These are phyloP conservation scores for Capsella bursapastoris DNA, from an alignment of 345 rosid species.

Conservation along the genomic window DNA sequence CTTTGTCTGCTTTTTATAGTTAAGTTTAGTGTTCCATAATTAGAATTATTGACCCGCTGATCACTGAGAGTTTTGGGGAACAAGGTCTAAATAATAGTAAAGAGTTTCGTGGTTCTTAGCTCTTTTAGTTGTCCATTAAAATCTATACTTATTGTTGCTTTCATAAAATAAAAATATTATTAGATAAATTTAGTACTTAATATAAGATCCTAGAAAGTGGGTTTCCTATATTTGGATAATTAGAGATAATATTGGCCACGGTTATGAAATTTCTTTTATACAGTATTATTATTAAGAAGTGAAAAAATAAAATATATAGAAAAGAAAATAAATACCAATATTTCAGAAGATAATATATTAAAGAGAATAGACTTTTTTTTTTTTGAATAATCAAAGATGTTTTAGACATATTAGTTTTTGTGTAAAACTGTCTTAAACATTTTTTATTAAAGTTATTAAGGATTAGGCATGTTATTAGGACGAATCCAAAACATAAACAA, in stretches of 20 bases:
- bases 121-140: not conserved
- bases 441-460: no score
- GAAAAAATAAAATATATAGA: no score
- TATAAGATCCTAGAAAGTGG: not conserved
- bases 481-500: no score
- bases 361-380: no score
- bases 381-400: no score
- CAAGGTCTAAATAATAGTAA: conserved; percentile 27
- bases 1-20: conserved; percentile 25
- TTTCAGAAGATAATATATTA: no score
- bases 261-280: no score
- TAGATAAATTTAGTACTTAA: not conserved
- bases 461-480: no score
- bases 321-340: no score
- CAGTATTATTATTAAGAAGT: no score
- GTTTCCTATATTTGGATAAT: not conserved
- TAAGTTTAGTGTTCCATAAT: conserved; percentile 27
- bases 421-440: no score
- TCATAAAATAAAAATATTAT: not conserved
- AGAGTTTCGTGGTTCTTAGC: conserved; percentile 27
- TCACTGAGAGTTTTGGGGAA: conserved; percentile 20
- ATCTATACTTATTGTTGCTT: not conserved
- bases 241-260: not conserved
- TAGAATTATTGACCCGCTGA: conserved; percentile 13
- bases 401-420: no score